Conservation (phyloP, 306 rosid species). For the Vicia faba region DNA sequence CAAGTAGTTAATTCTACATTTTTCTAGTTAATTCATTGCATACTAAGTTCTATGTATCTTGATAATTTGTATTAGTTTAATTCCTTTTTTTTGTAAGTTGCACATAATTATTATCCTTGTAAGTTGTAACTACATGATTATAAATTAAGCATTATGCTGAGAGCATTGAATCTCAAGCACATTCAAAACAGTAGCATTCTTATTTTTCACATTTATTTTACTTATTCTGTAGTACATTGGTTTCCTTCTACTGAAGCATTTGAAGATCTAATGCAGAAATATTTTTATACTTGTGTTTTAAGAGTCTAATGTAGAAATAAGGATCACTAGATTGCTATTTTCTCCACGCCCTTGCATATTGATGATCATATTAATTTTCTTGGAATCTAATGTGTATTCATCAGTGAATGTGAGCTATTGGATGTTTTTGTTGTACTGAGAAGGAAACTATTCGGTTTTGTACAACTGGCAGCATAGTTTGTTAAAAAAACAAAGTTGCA, state of each 20-base stretch:
- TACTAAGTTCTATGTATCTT: no score
- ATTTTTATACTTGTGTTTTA: not conserved
- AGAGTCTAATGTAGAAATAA: not conserved
- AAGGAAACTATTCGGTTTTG: slow-evolving; percentile 24
- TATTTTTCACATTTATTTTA: no score
- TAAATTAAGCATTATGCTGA: no score
- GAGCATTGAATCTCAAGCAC: no score
- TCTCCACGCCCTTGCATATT: not conserved
- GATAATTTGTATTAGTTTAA: no score
- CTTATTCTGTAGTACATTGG: not conserved
- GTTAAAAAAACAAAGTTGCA: slow-evolving; percentile 5
- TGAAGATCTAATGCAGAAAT: slow-evolving; percentile 1
- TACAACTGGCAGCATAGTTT: not conserved
- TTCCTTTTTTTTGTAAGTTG: no score
- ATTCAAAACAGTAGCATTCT: no score
- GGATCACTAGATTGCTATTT: not conserved
- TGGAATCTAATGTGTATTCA: not conserved
- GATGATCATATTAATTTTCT: slow-evolving; percentile 1
- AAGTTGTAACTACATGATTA: no score
- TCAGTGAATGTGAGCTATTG: not conserved
- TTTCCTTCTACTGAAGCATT: slow-evolving; percentile 11
- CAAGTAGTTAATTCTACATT: no score
- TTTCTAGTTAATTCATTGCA: no score
- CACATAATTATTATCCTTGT: no score
- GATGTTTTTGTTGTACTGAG: not conserved